Percentiles rank a stretch among this genome's conserved stretches.
Evolutionary conservation across 1,139 yeast species (phyloP).

Genomic region (Suhomyces ambrosiae): DNA sequence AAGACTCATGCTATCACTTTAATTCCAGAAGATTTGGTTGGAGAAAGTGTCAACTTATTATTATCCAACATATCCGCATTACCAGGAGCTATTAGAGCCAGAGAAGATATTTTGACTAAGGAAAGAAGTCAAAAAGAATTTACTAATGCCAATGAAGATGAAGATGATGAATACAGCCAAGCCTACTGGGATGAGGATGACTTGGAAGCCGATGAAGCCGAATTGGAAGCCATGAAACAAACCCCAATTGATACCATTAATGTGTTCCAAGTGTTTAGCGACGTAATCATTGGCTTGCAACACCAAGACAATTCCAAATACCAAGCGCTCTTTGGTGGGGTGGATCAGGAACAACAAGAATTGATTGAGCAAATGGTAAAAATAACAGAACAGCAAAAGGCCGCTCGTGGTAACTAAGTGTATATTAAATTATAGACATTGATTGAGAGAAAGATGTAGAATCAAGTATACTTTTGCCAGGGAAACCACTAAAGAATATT

Average conservation of each 20-base stretch:
- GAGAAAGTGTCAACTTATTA: slow-evolving; percentile 45
- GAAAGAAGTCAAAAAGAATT: slow-evolving; percentile 34
- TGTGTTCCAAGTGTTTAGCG: slow-evolving; percentile 48
- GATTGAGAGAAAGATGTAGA: background rate
- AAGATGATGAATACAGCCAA: slow-evolving; percentile 31
- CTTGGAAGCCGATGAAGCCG: slow-evolving; percentile 53
- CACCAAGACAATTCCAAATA: slow-evolving; percentile 37
- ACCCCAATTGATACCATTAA: slow-evolving; percentile 54
- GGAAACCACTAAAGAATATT: no score
- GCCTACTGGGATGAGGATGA: slow-evolving; percentile 38
- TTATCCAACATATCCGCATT: slow-evolving; percentile 45
- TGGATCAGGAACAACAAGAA: slow-evolving; percentile 39
- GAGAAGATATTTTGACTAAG: slow-evolving; percentile 42
- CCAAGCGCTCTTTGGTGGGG: slow-evolving; percentile 40
- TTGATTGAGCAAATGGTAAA: slow-evolving; percentile 31
- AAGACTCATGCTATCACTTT: slow-evolving; percentile 17
- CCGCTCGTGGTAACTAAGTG: slow-evolving; percentile 3
- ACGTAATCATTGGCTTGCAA: slow-evolving; percentile 27
- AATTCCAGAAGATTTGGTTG: slow-evolving; percentile 37
- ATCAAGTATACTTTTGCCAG: no score
- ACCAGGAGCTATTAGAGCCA: slow-evolving; percentile 51
- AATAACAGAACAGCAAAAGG: slow-evolving; percentile 22
- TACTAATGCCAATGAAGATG: slow-evolving; percentile 32
- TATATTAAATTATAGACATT: background rate
- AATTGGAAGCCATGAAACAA: slow-evolving; percentile 54